phyloP scores from a whole-genome alignment of 495 filamentous ascomycete species.

The Oleoguttula mirabilis region DNA sequence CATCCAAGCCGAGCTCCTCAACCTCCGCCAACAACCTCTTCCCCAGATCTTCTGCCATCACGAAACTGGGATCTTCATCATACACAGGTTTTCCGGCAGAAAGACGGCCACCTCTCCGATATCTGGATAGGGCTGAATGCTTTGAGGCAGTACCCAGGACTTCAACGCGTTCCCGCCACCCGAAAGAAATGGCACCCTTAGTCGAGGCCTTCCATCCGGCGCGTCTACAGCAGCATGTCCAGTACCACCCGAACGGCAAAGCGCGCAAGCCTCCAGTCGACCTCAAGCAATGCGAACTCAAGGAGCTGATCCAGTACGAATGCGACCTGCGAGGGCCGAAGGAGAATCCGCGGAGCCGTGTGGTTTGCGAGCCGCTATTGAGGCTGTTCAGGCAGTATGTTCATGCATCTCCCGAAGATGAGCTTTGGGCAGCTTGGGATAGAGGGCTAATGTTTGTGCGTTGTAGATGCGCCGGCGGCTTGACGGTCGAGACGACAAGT shows the following conservation, averaged over 20 bases:
- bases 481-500: slow-evolving; percentile 71
- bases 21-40: slow-evolving; percentile 52
- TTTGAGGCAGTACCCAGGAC: background rate
- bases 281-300: slow-evolving; percentile 55
- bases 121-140: too few relatives aligned
- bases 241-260: slow-evolving; percentile 36
- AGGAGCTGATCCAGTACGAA: slow-evolving; percentile 72
- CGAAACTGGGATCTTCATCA: slow-evolving; percentile 15
- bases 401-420: background rate
- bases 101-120: background rate
- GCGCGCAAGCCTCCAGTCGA: slow-evolving; percentile 44
- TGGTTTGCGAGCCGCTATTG: slow-evolving; percentile 65
- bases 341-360: slow-evolving; percentile 36
- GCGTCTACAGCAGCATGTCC: slow-evolving; percentile 39
- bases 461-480: slow-evolving; percentile 57
- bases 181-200: slow-evolving; percentile 45
- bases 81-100: background rate
- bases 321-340: slow-evolving; percentile 52
- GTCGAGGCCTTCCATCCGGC: slow-evolving; percentile 43
- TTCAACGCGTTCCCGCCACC: background rate
- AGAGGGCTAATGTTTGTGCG: slow-evolving; percentile 1
- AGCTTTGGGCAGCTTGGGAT: background rate
- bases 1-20: slow-evolving; percentile 49
- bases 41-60: slow-evolving; percentile 43
- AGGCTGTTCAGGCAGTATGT: background rate